Evolutionary conservation across 2,329 filamentous ascomycete genomes (phyloP).

Genomic region (Talaromyces piceae): DNA sequence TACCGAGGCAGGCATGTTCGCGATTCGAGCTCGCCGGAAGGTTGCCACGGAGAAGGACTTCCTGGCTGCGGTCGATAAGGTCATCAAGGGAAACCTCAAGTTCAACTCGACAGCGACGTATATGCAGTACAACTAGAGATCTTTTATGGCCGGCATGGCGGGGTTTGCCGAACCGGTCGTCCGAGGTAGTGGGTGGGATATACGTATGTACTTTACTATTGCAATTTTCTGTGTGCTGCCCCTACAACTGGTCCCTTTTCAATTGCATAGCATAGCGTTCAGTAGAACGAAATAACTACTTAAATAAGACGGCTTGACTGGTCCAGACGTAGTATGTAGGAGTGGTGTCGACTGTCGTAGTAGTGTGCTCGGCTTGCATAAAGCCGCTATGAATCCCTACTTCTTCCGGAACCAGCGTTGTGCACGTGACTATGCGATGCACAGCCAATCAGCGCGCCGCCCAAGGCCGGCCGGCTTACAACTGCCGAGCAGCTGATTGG

Average conservation of each 20-base stretch:
- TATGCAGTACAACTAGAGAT: slow-evolving; percentile 91
- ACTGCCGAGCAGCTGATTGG: slow-evolving; percentile 28
- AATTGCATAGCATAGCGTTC: not conserved
- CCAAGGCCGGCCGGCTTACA: slow-evolving; percentile 30
- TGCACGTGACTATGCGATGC: slow-evolving; percentile 21
- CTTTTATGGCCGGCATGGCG: slow-evolving; percentile 3
- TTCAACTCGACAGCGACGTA: slow-evolving; percentile 98
- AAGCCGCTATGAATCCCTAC: slow-evolving; percentile 17
- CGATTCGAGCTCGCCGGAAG: slow-evolving; percentile 89
- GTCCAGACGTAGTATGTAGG: not conserved
- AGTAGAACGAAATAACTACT: not conserved
- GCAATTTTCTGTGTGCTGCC: slow-evolving; percentile 9
- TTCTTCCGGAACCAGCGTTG: slow-evolving; percentile 18
- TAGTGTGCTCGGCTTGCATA: slow-evolving; percentile 7
- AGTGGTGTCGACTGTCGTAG: not conserved
- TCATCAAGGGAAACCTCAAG: slow-evolving; percentile 98
- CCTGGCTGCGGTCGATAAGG: slow-evolving; percentile 94
- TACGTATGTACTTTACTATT: slow-evolving; percentile 25
- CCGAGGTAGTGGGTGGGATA: slow-evolving; percentile 21
- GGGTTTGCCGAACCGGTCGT: slow-evolving; percentile 16
- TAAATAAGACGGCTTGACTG: too few relatives aligned
- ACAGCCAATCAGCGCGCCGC: slow-evolving; percentile 23
- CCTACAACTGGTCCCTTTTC: not conserved
- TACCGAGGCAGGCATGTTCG: slow-evolving; percentile 98
- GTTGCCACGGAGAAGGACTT: slow-evolving; percentile 99